Evolutionary conservation across 441 rosid species (phyloP).

Genomic region (Brassica hybrid): DNA sequence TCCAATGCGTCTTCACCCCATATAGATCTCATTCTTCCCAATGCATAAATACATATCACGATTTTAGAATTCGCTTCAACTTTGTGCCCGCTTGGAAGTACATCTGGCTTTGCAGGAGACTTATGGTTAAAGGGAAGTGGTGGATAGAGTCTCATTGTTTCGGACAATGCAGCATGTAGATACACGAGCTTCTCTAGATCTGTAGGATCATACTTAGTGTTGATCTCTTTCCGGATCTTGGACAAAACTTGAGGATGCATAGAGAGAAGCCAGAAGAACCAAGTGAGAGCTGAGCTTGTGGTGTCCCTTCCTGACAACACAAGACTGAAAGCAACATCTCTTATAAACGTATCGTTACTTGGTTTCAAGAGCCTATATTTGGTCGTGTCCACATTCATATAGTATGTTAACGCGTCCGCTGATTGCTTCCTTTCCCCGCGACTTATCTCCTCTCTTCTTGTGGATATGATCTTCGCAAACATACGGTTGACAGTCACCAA

Average conservation of each 20-base stretch:
- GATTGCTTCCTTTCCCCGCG: neutral
- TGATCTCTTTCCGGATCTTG: conserved; percentile 49
- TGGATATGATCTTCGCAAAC: neutral
- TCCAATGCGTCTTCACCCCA: conserved; percentile 60
- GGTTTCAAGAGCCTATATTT: conserved; percentile 34
- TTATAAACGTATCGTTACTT: conserved; percentile 34
- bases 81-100: conserved; percentile 56
- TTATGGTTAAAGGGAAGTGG: conserved; percentile 69
- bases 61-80: conserved; percentile 54
- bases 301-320: conserved; percentile 53
- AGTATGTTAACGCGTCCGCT: conserved; percentile 33
- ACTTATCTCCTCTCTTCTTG: conserved; percentile 8
- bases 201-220: conserved; percentile 42
- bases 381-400: conserved; percentile 30
- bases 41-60: conserved; percentile 55
- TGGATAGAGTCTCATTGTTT: conserved; percentile 65
- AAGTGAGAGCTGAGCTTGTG: conserved; percentile 47
- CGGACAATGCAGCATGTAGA: conserved; percentile 52
- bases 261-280: conserved; percentile 51
- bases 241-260: conserved; percentile 43
- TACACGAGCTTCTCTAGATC: conserved; percentile 53
- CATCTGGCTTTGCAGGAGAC: conserved; percentile 48
- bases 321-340: conserved; percentile 45
- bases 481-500: neutral
- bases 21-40: conserved; percentile 62